A percentile compares a stretch with the other conserved stretches of the same genome.
These are phyloP conservation scores for Ogataea thermomethanolica DNA, from an alignment of 805 yeast genomes.

Conservation along the genomic window DNA sequence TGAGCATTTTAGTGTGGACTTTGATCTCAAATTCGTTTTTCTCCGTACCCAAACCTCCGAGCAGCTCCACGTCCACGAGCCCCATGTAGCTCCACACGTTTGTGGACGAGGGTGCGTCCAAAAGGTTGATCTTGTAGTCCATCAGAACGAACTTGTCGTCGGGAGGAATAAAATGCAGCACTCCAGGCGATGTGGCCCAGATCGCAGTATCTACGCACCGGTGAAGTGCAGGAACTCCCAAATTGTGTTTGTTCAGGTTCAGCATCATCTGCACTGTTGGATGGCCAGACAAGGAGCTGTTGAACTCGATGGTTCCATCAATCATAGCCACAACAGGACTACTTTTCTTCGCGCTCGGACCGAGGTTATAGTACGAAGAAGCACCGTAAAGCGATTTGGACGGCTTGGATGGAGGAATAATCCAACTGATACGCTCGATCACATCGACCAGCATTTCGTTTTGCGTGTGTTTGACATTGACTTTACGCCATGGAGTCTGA, in stretches of 20 bases:
- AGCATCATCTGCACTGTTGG: slow-evolving; percentile 67
- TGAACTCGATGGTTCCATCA: slow-evolving; percentile 60
- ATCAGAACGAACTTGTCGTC: slow-evolving; percentile 70
- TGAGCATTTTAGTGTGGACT: slow-evolving; percentile 43
- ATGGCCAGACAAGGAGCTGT: slow-evolving; percentile 69
- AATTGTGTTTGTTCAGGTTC: slow-evolving; percentile 41
- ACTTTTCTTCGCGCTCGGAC: slow-evolving; percentile 13
- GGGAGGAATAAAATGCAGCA: slow-evolving; percentile 76
- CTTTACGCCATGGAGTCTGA: slow-evolving; percentile 72
- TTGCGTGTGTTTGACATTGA: slow-evolving; percentile 65
- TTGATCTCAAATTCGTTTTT: slow-evolving; percentile 63
- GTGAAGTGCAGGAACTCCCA: slow-evolving; percentile 67
- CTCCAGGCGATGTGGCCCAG: slow-evolving; percentile 47
- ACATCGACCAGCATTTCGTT: slow-evolving; percentile 88
- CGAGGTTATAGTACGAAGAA: slow-evolving; percentile 31
- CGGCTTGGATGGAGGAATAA: slow-evolving; percentile 37
- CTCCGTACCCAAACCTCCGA: slow-evolving; percentile 48
- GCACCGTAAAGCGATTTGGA: slow-evolving; percentile 7
- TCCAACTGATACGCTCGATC: slow-evolving; percentile 58
- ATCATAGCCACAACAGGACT: slow-evolving; percentile 50
- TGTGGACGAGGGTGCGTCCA: slow-evolving; percentile 22
- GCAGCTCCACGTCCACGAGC: slow-evolving; percentile 51
- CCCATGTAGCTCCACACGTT: slow-evolving; percentile 41
- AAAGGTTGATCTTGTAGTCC: slow-evolving; percentile 58
- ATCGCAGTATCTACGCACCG: slow-evolving; percentile 54